Base-by-base conservation (phyloP, 306 rosid species). In the Luffa acutangula region DNA sequence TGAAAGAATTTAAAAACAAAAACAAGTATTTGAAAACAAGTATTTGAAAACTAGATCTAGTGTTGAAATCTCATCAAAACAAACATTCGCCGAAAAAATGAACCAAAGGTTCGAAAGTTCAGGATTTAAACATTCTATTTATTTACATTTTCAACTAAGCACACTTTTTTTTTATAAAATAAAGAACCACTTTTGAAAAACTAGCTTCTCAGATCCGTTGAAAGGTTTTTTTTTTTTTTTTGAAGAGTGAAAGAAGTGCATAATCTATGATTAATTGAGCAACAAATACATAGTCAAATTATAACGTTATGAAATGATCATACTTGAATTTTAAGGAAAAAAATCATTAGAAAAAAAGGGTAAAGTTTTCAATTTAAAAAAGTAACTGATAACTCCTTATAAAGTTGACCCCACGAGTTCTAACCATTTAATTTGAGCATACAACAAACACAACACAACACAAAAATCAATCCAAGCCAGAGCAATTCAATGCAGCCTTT, bases 401-500 rank as follows among this genome's bases (percentile, higher is more conserved):
- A 25, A 70, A 43, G 21, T 6, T 71, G 57, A 25, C 76, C 18
- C 41, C 25, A 21, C 25, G 37, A 15, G 54, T 45, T 45, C 39
- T 7, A 12, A 45, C 18, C 37, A 71, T 71, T 71, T 2, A 18
- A 45, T 20, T 21, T 46, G 54, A 70, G 56, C 9, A 33, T 71
- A 45, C 39, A 67, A 18, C 52, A 69, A n/a, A 39, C 75, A 39
- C 73, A 39, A 17, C 46, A 31, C 7, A 65, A 15, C 53, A 5
- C 18, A 45, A n/a, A 21, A 20, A 53, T 80, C 48, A 89, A 66
- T 87, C 83, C 57, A 51, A 53, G 36, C 69, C 54, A 2, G 86
- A 45, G 76, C 86, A 88, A 36, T 82, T 81, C 73, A 91, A 81
- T 51, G 89, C 88, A 46, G 1, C 41, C 74, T 88, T 86, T 2